Evolutionary conservation across 805 yeast species (phyloP).

Genomic region (Candida dajiaensis): DNA sequence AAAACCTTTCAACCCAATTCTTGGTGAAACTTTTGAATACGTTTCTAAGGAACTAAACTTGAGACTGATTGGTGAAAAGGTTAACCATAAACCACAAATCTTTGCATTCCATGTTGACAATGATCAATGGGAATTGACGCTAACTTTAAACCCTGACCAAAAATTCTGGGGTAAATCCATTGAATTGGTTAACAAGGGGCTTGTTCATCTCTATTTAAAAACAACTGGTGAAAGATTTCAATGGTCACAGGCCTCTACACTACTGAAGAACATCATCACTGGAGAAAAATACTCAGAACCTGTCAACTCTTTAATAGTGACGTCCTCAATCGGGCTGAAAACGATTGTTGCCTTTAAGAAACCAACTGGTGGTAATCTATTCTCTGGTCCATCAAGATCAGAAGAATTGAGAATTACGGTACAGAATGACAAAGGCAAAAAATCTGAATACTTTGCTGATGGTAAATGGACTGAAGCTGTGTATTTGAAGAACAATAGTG

Average conservation of each 20-base stretch:
- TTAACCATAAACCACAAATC: conserved; percentile 79
- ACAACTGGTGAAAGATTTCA: conserved; percentile 61
- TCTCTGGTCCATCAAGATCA: conserved; percentile 67
- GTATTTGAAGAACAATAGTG: conserved; percentile 28
- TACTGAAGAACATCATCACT: conserved; percentile 81
- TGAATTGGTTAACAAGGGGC: conserved; percentile 76
- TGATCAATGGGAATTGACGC: conserved; percentile 60
- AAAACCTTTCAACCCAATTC: conserved; percentile 90
- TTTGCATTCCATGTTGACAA: conserved; percentile 79
- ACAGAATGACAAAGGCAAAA: conserved; percentile 12
- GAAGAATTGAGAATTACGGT: conserved; percentile 51
- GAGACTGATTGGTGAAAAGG: conserved; percentile 78
- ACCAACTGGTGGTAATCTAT: conserved; percentile 61
- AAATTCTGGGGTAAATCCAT: conserved; percentile 94
- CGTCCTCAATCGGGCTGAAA: conserved; percentile 60
- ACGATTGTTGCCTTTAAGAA: conserved; percentile 68
- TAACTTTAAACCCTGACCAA: conserved; percentile 69
- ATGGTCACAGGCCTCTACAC: conserved; percentile 80
- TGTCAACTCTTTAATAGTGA: conserved; percentile 55
- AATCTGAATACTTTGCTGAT: conserved; percentile 18
- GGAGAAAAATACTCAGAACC: conserved; percentile 96
- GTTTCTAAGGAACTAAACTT: conserved; percentile 79
- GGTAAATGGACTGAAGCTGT: conserved; percentile 87
- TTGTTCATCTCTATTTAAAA: conserved; percentile 48
- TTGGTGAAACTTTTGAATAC: conserved; percentile 90